Evolutionary conservation across 371 early-diverging fungal species (phyloP).

Genomic region (Mortierella sp.): DNA sequence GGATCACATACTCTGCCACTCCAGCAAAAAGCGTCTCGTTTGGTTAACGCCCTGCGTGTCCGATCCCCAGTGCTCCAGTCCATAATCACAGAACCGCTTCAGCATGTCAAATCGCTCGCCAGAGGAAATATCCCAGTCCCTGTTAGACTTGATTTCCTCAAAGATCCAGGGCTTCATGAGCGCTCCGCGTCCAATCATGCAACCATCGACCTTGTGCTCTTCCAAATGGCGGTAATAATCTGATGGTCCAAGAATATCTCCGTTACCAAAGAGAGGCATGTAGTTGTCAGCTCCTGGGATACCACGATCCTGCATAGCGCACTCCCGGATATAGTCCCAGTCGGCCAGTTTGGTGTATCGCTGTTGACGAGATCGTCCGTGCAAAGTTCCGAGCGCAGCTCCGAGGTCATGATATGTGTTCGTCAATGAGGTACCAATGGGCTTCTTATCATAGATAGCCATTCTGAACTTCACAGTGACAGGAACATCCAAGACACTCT

Average conservation of each 20-base stretch:
- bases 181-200: conserved; percentile 87
- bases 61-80: conserved; percentile 96
- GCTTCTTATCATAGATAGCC: conserved; percentile 74
- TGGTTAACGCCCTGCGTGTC: conserved; percentile 90
- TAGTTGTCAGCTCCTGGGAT: conserved; percentile 71
- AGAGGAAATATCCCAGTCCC: conserved; percentile 92
- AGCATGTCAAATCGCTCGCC: conserved; percentile 93
- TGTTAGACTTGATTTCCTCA: conserved; percentile 90
- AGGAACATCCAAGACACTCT: conserved; percentile 76
- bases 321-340: conserved; percentile 88
- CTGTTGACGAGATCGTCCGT: conserved; percentile 94
- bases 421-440: conserved; percentile 81
- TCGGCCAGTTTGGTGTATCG: conserved; percentile 92
- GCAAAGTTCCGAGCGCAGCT: conserved; percentile 73
- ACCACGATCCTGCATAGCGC: conserved; percentile 58
- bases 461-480: conserved; percentile 94
- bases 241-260: conserved; percentile 89
- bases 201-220: conserved; percentile 78
- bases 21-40: conserved; percentile 90
- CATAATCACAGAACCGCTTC: conserved; percentile 84
- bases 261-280: conserved; percentile 78
- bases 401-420: conserved; percentile 77
- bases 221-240: conserved; percentile 84
- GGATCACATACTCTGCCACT: conserved; percentile 82
- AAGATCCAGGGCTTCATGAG: conserved; percentile 97